Percentiles rank a stretch among this genome's conserved stretches.
Conservation (phyloP, 2,329 filamentous ascomycete genomes). For the Sarocladium oryzae region DNA sequence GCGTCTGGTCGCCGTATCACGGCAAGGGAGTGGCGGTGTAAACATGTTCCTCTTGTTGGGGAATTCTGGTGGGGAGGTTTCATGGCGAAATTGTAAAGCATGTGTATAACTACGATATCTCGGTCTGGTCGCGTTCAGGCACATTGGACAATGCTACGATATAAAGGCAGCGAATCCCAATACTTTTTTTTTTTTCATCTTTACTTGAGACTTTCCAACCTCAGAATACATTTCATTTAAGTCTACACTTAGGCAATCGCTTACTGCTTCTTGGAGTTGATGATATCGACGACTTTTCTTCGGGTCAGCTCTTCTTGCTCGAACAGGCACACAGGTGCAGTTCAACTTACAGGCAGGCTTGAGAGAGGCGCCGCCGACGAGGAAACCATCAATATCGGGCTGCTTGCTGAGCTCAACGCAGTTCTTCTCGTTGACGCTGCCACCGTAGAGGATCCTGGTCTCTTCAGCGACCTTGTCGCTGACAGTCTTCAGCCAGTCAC, state of each 20-base stretch:
- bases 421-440: slow-evolving; percentile 98
- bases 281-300: slow-evolving; percentile 49
- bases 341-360: slow-evolving; percentile 80
- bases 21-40: slow-evolving; percentile 50
- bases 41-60: too few species aligned
- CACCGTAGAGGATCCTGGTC: slow-evolving; percentile 93
- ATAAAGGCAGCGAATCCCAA: slow-evolving; percentile 12
- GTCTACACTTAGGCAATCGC: too few species aligned
- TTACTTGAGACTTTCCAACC: slow-evolving; percentile 7
- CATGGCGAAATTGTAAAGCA: background rate
- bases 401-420: slow-evolving; percentile 87
- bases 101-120: slow-evolving; percentile 6
- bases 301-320: slow-evolving; percentile 1
- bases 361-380: slow-evolving; percentile 91
- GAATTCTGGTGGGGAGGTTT: slow-evolving; percentile 3
- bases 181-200: slow-evolving; percentile 13
- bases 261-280: slow-evolving; percentile 48
- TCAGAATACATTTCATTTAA: too few species aligned
- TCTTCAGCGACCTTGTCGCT: slow-evolving; percentile 69
- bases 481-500: slow-evolving; percentile 79
- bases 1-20: slow-evolving; percentile 66
- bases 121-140: slow-evolving; percentile 12
- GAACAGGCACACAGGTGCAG: background rate
- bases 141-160: background rate
- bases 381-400: slow-evolving; percentile 94